phyloP scores from a whole-genome alignment of 352 stramenopile species.

The Globisporangium parvum region DNA sequence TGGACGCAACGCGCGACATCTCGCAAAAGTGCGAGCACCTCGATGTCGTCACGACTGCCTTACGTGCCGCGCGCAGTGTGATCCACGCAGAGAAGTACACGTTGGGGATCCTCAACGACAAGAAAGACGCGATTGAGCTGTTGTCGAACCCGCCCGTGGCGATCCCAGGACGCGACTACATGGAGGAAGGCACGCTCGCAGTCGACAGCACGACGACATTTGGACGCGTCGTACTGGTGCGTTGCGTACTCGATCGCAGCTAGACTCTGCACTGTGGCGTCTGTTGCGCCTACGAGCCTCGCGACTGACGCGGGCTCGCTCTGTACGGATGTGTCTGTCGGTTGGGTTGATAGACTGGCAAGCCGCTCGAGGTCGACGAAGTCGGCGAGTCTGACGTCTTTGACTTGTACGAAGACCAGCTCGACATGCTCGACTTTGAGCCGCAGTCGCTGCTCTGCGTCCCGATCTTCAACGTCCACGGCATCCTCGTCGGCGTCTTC shows the following conservation, averaged over 20 bases:
- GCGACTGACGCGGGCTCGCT: too few relatives aligned
- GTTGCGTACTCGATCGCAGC: too few relatives aligned
- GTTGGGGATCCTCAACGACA: slow-evolving; percentile 52
- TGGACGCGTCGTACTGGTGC: slow-evolving; percentile 56
- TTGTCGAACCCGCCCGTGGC: slow-evolving; percentile 57
- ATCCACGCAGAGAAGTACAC: slow-evolving; percentile 61
- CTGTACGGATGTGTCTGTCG: too few relatives aligned
- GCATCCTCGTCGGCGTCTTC: slow-evolving; percentile 50
- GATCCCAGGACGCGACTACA: slow-evolving; percentile 21
- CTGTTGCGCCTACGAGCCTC: too few relatives aligned
- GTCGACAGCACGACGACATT: slow-evolving; percentile 58
- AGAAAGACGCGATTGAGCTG: slow-evolving; percentile 27
- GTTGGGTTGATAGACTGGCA: slow-evolving; percentile 21
- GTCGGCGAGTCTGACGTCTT: slow-evolving; percentile 49
- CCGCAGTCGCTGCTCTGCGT: slow-evolving; percentile 50
- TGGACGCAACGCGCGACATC: slow-evolving; percentile 56
- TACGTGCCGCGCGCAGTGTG: slow-evolving; percentile 43
- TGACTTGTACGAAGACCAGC: slow-evolving; percentile 24
- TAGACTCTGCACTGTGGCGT: too few relatives aligned
- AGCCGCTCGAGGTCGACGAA: slow-evolving; percentile 46
- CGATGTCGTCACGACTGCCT: slow-evolving; percentile 43
- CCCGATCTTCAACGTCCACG: slow-evolving; percentile 61
- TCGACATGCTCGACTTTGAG: slow-evolving; percentile 23
- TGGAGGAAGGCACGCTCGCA: slow-evolving; percentile 46
- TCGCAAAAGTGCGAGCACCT: slow-evolving; percentile 46